phyloP scores from a whole-genome alignment of 352 stramenopile species.

The Albugo candida region DNA sequence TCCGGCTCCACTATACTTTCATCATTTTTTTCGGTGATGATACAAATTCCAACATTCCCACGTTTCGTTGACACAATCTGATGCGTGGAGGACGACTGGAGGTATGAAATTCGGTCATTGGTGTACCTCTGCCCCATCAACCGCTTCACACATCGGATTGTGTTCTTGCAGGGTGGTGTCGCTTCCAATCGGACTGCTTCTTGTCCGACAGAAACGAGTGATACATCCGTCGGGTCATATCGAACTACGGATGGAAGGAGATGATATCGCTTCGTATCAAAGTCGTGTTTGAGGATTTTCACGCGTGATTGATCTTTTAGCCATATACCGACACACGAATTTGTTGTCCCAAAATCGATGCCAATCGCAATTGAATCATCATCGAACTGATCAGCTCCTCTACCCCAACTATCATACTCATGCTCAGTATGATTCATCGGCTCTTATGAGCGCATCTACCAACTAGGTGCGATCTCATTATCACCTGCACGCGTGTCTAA shows the following conservation, averaged over 20 bases:
- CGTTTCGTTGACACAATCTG: conserved; percentile 27
- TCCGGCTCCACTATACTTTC: conserved; percentile 27
- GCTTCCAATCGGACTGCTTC: conserved; percentile 31
- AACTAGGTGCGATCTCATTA: too few relatives aligned
- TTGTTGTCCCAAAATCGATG: conserved; percentile 99
- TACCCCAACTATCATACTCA: conserved; percentile 68
- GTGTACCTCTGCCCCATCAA: conserved; percentile 48
- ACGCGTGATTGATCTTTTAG: conserved; percentile 56
- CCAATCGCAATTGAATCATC: conserved; percentile 83
- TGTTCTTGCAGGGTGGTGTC: conserved; percentile 31
- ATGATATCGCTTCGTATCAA: conserved; percentile 40
- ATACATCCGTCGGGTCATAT: conserved; percentile 10
- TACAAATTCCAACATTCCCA: conserved; percentile 27
- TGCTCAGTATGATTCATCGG: background rate
- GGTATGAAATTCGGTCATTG: conserved; percentile 35
- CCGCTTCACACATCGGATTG: conserved; percentile 61
- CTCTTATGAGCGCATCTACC: too few relatives aligned
- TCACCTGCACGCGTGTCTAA: too few relatives aligned
- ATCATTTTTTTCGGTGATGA: conserved; percentile 15
- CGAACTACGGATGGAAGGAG: conserved; percentile 61
- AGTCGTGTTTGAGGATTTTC: conserved; percentile 66
- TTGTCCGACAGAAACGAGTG: conserved; percentile 21
- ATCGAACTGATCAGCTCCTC: conserved; percentile 36
- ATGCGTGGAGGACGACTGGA: conserved; percentile 34
- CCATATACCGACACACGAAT: conserved; percentile 90